These are phyloP conservation scores for Carex arenaria DNA, from an alignment of 202 grass and related monocot species.

Conservation along the genomic window DNA sequence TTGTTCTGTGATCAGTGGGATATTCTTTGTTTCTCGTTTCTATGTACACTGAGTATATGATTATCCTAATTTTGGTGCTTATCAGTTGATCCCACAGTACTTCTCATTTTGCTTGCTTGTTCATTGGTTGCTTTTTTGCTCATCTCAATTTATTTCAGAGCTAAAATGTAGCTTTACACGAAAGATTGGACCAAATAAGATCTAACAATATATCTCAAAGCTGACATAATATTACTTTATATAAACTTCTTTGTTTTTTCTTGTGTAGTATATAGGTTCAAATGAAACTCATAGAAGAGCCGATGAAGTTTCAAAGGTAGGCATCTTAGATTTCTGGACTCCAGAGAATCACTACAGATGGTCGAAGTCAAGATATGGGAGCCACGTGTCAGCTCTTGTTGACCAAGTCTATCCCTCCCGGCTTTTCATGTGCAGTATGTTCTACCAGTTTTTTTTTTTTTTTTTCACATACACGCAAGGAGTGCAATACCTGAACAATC, in stretches of 20 bases:
- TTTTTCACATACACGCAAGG: not conserved
- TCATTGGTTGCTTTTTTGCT: not conserved
- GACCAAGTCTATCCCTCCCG: constrained; percentile 45
- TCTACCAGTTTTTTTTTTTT: constrained; percentile 10
- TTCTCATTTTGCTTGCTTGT: not conserved
- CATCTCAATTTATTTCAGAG: not conserved
- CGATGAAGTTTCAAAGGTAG: constrained; percentile 47
- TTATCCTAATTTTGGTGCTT: not conserved
- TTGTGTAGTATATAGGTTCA: constrained; percentile 80
- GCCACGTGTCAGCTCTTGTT: constrained; percentile 55
- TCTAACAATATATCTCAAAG: not conserved
- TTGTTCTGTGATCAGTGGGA: not conserved
- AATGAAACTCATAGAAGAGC: constrained; percentile 58
- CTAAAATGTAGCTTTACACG: not conserved
- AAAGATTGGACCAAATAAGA: not conserved
- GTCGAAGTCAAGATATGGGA: constrained; percentile 75
- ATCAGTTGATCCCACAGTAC: not conserved
- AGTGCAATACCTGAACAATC: not conserved
- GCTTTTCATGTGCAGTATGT: constrained; percentile 70
- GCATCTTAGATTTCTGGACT: constrained; percentile 79
- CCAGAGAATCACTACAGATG: constrained; percentile 86
- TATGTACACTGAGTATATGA: not conserved
- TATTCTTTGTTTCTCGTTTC: not conserved
- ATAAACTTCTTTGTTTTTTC: not conserved
- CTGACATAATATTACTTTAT: constrained; percentile 2